Evolutionary conservation across 352 stramenopile genomes (phyloP), one percentile per base, ranked within the genome.

Genomic region (Phytopythium ostracodes): DNA sequence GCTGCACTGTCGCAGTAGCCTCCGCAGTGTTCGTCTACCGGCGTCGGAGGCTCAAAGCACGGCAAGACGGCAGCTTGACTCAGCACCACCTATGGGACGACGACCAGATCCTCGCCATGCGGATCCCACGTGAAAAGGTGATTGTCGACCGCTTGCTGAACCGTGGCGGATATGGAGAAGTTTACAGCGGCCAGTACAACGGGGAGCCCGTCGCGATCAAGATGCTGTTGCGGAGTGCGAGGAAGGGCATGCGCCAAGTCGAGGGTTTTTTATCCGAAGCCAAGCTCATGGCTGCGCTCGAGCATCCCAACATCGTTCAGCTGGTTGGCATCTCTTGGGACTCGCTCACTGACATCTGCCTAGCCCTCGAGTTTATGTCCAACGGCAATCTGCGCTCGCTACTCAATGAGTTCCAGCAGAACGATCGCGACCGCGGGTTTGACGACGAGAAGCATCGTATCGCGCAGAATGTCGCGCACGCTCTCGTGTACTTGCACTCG

Each of bases 311-410:
- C 8, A 70, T 88, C 50, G 74, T 88, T 7, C 57, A 50, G 14
- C 72, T 86, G 27, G 52, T 86, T 4, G 78, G 78, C 9, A 76
- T 84, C 14, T 65, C 76, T 31, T 88, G 79, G 79, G 70, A 79
- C 40, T 71, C 73, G 18, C 73, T 82, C 2, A 68, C 43, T 6
- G 76, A 87, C 53, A 59, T 84, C 4, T 75, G 76, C 22, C 67
- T 66, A 14, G 49, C 84, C 1, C 53, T 63, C 8, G 76, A 85
- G 56, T 85, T 71, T 51, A 76, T 87, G 71, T 61, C 76, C 17
- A 64, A 67, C 49, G 74, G 76, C 24, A 70, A 88, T 35, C 56
- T 85, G 25, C 73, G 72, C 11, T 67, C 70, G 0, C 29, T 74
- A 14, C 65, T 85, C 8, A 67, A 65, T 20, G 58, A 60, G n/a